Percentiles rank a stretch among this genome's conserved stretches.
phyloP scores from a whole-genome alignment of 495 filamentous ascomycete species.

The Aspergillus sparsus region DNA sequence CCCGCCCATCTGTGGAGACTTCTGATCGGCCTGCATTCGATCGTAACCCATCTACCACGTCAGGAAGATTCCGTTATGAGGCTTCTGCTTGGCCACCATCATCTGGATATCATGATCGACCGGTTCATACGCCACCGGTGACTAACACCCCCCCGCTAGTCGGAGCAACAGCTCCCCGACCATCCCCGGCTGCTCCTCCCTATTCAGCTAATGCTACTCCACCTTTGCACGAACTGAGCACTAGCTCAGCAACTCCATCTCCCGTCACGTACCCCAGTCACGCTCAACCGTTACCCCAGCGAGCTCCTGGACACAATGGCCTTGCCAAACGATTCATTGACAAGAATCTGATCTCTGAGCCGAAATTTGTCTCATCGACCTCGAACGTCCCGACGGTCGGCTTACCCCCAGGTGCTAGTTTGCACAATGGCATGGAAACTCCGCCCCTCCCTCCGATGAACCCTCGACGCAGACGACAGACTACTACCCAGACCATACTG shows the following conservation, averaged over 20 bases:
- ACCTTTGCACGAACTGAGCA: slow-evolving; percentile 44
- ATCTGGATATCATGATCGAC: slow-evolving; percentile 43
- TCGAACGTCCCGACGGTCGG: slow-evolving; percentile 69
- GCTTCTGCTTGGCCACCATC: slow-evolving; percentile 44
- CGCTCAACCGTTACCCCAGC: slow-evolving; percentile 29
- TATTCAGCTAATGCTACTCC: slow-evolving; percentile 60
- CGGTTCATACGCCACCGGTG: slow-evolving; percentile 36
- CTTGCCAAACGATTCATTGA: slow-evolving; percentile 65
- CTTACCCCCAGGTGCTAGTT: slow-evolving; percentile 53
- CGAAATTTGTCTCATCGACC: slow-evolving; percentile 75
- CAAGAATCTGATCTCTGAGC: slow-evolving; percentile 81
- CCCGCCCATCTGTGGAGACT: slow-evolving; percentile 45
- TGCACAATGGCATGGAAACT: slow-evolving; percentile 41
- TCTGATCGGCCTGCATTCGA: slow-evolving; percentile 36
- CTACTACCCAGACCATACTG: slow-evolving; percentile 53
- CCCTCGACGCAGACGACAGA: slow-evolving; percentile 63
- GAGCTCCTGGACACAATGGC: slow-evolving; percentile 29
- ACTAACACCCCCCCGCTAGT: slow-evolving; percentile 40
- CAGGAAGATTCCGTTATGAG: slow-evolving; percentile 49
- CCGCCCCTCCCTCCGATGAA: slow-evolving; percentile 72
- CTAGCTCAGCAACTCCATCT: slow-evolving; percentile 26
- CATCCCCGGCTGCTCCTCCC: slow-evolving; percentile 56
- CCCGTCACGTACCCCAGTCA: slow-evolving; percentile 23
- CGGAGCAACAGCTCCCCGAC: slow-evolving; percentile 49
- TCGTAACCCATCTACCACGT: slow-evolving; percentile 43